Conservation (phyloP, 139 green algal genomes). For the Chlorella sp. region DNA sequence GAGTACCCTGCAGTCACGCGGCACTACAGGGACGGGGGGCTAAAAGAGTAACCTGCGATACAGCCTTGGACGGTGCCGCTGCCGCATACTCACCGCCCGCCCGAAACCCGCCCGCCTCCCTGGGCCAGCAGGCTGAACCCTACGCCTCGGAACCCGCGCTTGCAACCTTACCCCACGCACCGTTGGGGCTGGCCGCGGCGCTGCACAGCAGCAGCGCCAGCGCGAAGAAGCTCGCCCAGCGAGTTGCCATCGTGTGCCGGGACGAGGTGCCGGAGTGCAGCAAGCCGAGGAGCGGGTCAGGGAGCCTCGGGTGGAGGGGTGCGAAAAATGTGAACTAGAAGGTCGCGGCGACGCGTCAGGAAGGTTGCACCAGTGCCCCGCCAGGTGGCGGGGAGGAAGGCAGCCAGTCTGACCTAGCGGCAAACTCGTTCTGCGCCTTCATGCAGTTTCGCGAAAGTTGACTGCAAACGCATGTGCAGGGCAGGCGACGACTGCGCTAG, state of each 20-base stretch:
- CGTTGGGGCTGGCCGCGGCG: neutral
- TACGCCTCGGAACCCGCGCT: too few relatives aligned
- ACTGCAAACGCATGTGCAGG: neutral
- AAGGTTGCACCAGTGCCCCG: too few relatives aligned
- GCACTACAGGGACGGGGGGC: neutral
- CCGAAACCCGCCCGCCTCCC: too few relatives aligned
- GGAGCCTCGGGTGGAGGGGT: neutral
- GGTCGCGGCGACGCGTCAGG: neutral
- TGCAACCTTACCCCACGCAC: neutral
- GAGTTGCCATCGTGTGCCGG: neutral
- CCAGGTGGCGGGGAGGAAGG: neutral
- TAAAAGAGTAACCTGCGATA: neutral
- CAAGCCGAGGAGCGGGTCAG: too few relatives aligned
- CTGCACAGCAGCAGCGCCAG: neutral
- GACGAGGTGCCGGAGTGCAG: neutral
- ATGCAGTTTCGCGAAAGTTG: too few relatives aligned
- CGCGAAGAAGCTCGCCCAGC: neutral
- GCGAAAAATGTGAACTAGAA: neutral
- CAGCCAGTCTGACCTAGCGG: neutral
- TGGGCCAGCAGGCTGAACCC: too few relatives aligned
- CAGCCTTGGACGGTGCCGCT: neutral
- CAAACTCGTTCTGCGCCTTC: too few relatives aligned
- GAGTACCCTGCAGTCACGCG: neutral
- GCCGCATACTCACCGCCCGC: neutral
- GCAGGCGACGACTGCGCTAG: neutral